Evolutionary conservation across 1,284 basidiomycete species (phyloP), one percentile per base, ranked within the genome.

Genomic region (Ustilago sp.): DNA sequence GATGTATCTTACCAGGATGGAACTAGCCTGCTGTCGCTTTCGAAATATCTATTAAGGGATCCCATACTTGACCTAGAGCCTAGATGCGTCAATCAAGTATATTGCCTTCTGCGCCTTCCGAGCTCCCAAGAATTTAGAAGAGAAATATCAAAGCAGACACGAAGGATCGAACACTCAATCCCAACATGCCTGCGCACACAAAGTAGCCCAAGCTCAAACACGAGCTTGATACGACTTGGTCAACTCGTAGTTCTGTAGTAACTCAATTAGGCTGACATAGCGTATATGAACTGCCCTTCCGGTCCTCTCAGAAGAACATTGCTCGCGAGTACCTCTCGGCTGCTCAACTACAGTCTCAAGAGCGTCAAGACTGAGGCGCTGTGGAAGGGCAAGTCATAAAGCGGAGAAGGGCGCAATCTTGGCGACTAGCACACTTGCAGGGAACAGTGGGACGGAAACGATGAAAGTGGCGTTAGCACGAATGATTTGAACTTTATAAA

Each of bases 61-160:
- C 28, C 38, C 54, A 52, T 58, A 62, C 65, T 68, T 68, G 65
- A 68, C 65, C 53, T 68, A 68, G 48, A 68, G 65, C 65, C 65
- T 68, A 68, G 55, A 36, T 68, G 65, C 65, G 65, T 68, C 65
- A 35, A 41, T 55, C 65, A 62, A 68, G 65, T 54, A 36, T 53
- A 64, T 13, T 47, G n/a, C 19, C 43, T 19, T 31, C 45, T 28
- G n/a, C 38, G 15, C n/a, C 32, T 59, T 38, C 19, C 57, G 1
- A 28, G 35, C 48, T 23, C 19, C 13, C 9, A 53, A 34, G 31
- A 36, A 19, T 0, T 52, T 34, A 15, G 1, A 34, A 53, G 31
- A 52, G 50, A 52, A 52, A 35, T 34, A 2, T 50, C 28, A 31
- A 1, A 5, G 48, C 15, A 17, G 12, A 4, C 11, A 50, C 28